Base-by-base conservation (phyloP, 2,329 filamentous ascomycete genomes). In the Aspergillus brunneoviolaceus region DNA sequence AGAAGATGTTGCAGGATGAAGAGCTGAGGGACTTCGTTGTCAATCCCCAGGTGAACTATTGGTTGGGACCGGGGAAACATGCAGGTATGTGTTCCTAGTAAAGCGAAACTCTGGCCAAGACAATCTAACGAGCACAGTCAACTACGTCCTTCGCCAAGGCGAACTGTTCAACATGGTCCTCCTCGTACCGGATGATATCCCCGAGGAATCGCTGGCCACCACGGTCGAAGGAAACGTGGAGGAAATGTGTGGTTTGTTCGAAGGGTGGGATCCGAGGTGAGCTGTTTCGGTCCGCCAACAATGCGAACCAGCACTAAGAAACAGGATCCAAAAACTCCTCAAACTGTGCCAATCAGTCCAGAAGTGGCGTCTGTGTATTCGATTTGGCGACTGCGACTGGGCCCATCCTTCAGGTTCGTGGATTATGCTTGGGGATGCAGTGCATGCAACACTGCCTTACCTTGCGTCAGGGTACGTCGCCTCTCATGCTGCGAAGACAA, bases 381-480 rank as follows among this genome's bases (percentile, higher is more conserved):
- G 85, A 1, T 80, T 80, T 1, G 80, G 81, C 5, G 77, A 86
- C 42, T 79, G 80, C n/a, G 75, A 77, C 1, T 89, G 87, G 86
- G 83, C 79, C 0, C 81, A 88, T 63, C 72, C 80, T 0, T 82
- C 79, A 0, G 85, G 81, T 0, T 75, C 82, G 0, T 86, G 87
- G 65, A 82, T 84, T 0, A 80, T 89, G 67, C 76, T 89, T 0
- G 87, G 87, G 0, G 87, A 89, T 65, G 84, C 86, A 0, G 85
- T 85, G 2, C 86, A 89, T 62, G 85, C 87, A 0, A 88, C 85
- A 0, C 76, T 89, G 0, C 87, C 87, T 0, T 89, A 89, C 67
- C 76, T 87, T 0, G 84, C 84, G 2, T 79, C 75, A 6, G 81
- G 73, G 72, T 73, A 66, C 16, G 58, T 60, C 19, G 51, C 39